Evolutionary conservation across 768 basidiomycete species (phyloP).

Genomic region (Candolleomyces aberdarensis): DNA sequence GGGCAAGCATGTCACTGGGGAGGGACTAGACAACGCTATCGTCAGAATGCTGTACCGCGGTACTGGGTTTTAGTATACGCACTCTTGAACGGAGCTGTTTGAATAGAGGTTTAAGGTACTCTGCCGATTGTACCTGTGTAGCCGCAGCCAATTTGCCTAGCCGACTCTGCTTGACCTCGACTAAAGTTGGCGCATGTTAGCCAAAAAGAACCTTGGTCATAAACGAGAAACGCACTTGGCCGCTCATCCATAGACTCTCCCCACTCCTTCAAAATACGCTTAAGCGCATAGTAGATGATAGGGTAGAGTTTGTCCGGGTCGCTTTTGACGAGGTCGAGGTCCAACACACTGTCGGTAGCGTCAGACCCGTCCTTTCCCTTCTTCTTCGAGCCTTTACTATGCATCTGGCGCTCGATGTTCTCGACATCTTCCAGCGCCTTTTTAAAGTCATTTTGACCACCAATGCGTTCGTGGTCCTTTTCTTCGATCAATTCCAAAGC

Average conservation of each 20-base stretch:
- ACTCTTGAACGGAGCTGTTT: constrained; percentile 86
- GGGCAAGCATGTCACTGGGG: constrained; percentile 77
- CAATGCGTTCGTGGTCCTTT: constrained; percentile 72
- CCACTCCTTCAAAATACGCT: constrained; percentile 94
- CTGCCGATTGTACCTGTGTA: constrained; percentile 91
- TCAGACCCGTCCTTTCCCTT: constrained; percentile 57
- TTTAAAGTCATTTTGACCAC: constrained; percentile 94
- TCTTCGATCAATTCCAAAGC: constrained; percentile 96
- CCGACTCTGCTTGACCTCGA: constrained; percentile 80
- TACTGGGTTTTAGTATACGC: constrained; percentile 24
- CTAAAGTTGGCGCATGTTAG: constrained; percentile 32
- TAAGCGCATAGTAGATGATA: constrained; percentile 93
- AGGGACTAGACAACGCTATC: constrained; percentile 48
- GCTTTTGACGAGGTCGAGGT: constrained; percentile 78
- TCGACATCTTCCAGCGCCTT: constrained; percentile 87
- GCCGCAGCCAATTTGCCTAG: constrained; percentile 95
- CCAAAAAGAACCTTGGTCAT: constrained; percentile 1
- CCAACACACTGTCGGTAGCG: constrained; percentile 51
- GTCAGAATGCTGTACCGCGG: background rate
- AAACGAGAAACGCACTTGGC: constrained; percentile 56
- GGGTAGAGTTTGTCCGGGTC: constrained; percentile 97
- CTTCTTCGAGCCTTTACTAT: constrained; percentile 58
- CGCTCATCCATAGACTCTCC: constrained; percentile 92
- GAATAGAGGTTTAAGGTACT: constrained; percentile 97
- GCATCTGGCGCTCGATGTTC: constrained; percentile 65